These are phyloP conservation scores for Osmanthus fragrans DNA, from an alignment of 257 asterid species.

Conservation along the genomic window DNA sequence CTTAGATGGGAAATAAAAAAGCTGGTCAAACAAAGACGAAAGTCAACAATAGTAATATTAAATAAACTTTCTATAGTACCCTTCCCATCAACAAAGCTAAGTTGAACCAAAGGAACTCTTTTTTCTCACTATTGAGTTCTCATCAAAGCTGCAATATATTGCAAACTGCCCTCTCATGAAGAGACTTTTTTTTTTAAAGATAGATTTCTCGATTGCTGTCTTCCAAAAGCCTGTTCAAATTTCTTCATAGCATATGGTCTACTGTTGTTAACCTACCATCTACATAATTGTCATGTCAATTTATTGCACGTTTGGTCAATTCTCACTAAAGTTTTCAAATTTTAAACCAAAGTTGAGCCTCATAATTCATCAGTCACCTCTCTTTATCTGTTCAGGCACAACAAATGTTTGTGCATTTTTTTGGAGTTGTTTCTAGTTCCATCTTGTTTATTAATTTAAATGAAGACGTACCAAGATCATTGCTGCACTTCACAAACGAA, in stretches of 20 bases:
- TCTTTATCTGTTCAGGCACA: not conserved
- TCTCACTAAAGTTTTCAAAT: not conserved
- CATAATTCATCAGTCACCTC: conserved; percentile 1
- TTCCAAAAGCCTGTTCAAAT: conserved; percentile 28
- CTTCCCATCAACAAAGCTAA: conserved; percentile 46
- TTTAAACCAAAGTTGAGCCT: not conserved
- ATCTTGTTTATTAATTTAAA: not conserved
- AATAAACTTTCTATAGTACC: conserved; percentile 27
- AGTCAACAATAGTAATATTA: not conserved
- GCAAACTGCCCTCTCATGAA: conserved; percentile 32
- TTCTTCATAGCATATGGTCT: conserved; percentile 20
- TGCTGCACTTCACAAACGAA: not conserved
- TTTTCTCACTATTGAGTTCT: not conserved
- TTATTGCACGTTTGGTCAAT: conserved; percentile 16
- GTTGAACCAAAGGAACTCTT: conserved; percentile 19
- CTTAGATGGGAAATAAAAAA: not conserved
- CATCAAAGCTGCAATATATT: conserved; percentile 12
- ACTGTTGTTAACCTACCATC: conserved; percentile 41
- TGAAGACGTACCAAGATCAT: not conserved
- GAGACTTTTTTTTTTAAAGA: conserved; percentile 32
- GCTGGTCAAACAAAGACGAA: not conserved
- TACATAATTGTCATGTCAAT: conserved; percentile 17
- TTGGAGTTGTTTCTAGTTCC: not conserved
- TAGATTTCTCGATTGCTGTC: conserved; percentile 28
- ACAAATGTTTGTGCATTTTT: not conserved